Base-by-base conservation (phyloP, 768 basidiomycete genomes). In the Lepiota brunneoincarnata region DNA sequence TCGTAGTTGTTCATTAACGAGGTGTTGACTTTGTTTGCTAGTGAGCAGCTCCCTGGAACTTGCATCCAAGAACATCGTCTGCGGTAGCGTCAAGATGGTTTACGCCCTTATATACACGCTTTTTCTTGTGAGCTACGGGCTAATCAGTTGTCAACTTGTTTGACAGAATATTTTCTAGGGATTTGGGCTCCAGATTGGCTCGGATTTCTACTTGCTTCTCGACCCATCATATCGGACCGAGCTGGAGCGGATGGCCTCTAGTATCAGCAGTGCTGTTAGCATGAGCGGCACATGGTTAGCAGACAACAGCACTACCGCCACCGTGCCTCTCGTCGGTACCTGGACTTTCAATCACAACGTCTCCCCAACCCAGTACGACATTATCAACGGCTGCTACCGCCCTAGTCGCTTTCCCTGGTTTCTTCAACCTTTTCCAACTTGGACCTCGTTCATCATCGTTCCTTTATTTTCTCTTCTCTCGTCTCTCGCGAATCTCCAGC, bases 71-170 rank as follows among this genome's bases (percentile, higher is more conserved):
- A 93, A 92, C 58, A 90, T 92, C 24, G 81, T 91, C 2, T 87
- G 84, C 54, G 91, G 90, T 34, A 87, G 87, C 56, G 89, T 91
- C 56, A 89, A 89, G 68, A 88, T 93, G 85, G 89, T 92, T 15
- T 91, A 90, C 56, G 88, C 91, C n/a, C 75, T 93, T 57, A 90
- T 93, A 28, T 92, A 91, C 61, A 91, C 91, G 0, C 72, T 92
- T 6, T 93, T 91, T 65, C 68, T 93, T 64, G 80, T 80, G 58
- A 55, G 20, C 14, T 31, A 3, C 31, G 7, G 7, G 31, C 5
- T 28, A 21, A 41, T 31, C 28, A 11, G 23, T 36, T 35, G 7
- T 20, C 7, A 26, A 24, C 18, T 24, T 34, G 34, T 45, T 49
- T 46, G 38, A 51, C 34, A 10, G 35, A 11, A 24, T 10, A 42